Percentiles rank a stretch among this genome's conserved stretches.
phyloP scores from a whole-genome alignment of 148 eudicot species.

The Spergularia bocconei region DNA sequence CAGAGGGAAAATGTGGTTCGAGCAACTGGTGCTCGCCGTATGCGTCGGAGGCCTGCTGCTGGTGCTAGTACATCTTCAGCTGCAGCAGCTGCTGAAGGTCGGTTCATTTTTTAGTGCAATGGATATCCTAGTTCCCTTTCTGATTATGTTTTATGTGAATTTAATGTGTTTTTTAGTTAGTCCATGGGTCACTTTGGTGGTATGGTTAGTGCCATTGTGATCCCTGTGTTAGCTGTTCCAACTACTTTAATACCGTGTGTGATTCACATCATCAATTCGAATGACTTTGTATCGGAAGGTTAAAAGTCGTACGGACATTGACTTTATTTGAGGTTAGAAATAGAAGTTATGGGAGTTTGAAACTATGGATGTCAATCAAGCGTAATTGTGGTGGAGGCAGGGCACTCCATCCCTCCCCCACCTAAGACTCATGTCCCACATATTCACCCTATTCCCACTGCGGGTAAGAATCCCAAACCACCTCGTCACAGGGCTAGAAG shows the following conservation, averaged over 20 bases:
- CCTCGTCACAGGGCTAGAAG: too few relatives aligned
- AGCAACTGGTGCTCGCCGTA: conserved; percentile 66
- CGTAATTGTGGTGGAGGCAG: too few relatives aligned
- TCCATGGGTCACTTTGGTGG: neutral
- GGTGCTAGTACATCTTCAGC: conserved; percentile 83
- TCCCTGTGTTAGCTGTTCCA: neutral
- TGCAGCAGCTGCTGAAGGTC: conserved; percentile 56
- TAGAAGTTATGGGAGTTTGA: neutral
- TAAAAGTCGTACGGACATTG: neutral
- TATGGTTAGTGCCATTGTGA: neutral
- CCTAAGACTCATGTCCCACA: too few relatives aligned
- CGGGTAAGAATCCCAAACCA: too few relatives aligned
- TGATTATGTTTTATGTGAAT: conserved; percentile 13
- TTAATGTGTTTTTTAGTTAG: neutral
- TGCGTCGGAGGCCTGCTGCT: conserved; percentile 81
- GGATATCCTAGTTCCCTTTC: neutral
- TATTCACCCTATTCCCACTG: too few relatives aligned
- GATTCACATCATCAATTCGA: neutral
- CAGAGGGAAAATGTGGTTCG: conserved; percentile 74
- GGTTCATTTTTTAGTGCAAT: conserved; percentile 16
- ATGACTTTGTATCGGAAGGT: neutral
- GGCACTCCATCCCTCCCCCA: too few relatives aligned
- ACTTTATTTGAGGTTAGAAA: neutral
- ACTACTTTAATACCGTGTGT: neutral
- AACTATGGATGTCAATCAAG: too few relatives aligned